Evolutionary conservation across 2,329 filamentous ascomycete species (phyloP).

Genomic region (Pseudofabraea citricarpa): DNA sequence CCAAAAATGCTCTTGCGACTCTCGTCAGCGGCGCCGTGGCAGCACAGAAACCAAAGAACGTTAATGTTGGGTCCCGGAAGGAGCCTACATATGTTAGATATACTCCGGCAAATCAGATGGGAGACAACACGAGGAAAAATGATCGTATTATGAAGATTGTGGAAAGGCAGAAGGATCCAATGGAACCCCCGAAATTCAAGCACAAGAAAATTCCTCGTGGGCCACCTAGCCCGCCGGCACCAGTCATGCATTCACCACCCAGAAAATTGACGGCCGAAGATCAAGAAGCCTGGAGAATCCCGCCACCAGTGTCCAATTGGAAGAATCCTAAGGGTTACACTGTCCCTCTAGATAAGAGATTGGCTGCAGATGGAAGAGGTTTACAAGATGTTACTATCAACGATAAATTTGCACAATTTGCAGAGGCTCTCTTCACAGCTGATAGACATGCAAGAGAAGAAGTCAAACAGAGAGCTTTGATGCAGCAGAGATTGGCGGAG

Average conservation of each 20-base stretch:
- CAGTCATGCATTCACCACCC: constrained; percentile 91
- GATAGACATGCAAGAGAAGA: constrained; percentile 94
- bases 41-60: constrained; percentile 92
- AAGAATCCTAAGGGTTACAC: constrained; percentile 99
- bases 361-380: constrained; percentile 88
- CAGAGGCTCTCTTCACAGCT: constrained; percentile 89
- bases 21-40: constrained; percentile 82
- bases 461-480: constrained; percentile 83
- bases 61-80: constrained; percentile 73
- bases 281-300: constrained; percentile 92
- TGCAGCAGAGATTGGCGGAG: constrained; percentile 95
- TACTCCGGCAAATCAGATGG: constrained; percentile 96
- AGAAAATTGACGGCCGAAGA: constrained; percentile 94
- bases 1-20: constrained; percentile 76
- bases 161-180: constrained; percentile 85
- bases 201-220: constrained; percentile 97
- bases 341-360: constrained; percentile 87
- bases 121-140: constrained; percentile 76
- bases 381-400: constrained; percentile 94
- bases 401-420: constrained; percentile 96
- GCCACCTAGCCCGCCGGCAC: constrained; percentile 86
- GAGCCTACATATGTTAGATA: constrained; percentile 94
- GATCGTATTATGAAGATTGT: constrained; percentile 99
- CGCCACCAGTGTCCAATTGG: constrained; percentile 92
- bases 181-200: constrained; percentile 98